Base-by-base conservation (phyloP, 495 filamentous ascomycete species). In the Sordaria brevicollis region DNA sequence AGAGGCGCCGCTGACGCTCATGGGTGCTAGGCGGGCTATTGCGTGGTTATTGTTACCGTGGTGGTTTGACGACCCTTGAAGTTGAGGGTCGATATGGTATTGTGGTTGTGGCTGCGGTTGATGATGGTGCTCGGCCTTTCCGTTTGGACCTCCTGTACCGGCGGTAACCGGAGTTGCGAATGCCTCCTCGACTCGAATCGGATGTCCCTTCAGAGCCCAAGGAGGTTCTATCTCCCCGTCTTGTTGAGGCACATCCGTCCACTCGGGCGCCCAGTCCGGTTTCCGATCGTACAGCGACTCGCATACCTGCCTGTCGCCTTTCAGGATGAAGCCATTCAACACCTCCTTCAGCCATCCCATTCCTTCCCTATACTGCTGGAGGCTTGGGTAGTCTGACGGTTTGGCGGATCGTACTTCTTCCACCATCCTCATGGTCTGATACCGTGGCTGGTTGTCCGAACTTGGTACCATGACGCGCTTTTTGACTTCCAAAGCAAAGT, bases 391-490 rank as follows among this genome's bases (percentile, higher is more conserved):
- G 15, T 71, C 67, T 0, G 19, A 34, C 33, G 34, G 4, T 10
- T 62, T 71, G 17, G 66, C 72, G 0, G 49, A 33, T n/a, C 75
- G 68, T 43, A 72, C 35, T 65, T 74, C 71, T 68, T 73, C 75
- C 15, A 77, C 62, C 72, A 74, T 74, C 19, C 67, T 29, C 33
- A 65, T 67, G 2, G 71, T 67, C 65, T 74, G 70, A 6, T 36
- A 21, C 25, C 72, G 62, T 17, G 39, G 25, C 67, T 74, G 67
- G 5, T 36, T 11, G 8, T 39, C 19, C 31, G 31, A 37, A 0
- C 67, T 70, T 8, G 72, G 70, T 8, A 67, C 39, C 38, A n/a
- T 17, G 29, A 74, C 35, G 11, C 72, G 67, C 2, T 67, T 57
- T n/a, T 35, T 68, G 15, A 70, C 72, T 36, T 74, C 36, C 17